Conservation (phyloP, 768 basidiomycete genomes). For the Serpula lacrymans region DNA sequence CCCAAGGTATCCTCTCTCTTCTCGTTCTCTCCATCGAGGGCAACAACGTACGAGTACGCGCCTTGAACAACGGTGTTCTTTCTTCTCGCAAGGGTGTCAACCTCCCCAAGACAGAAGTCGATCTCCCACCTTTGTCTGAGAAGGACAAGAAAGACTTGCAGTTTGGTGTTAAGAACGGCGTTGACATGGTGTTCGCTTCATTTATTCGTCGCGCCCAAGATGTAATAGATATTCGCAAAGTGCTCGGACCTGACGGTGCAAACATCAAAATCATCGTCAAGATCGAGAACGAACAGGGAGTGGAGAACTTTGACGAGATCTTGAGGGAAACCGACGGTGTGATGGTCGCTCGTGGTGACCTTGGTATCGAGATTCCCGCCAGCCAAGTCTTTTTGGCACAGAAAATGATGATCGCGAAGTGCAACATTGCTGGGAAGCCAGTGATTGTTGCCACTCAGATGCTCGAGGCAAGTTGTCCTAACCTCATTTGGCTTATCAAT, state of each 20-base stretch:
- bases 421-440: slow-evolving; percentile 96
- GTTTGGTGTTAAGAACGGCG: slow-evolving; percentile 96
- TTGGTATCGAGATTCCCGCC: slow-evolving; percentile 99
- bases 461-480: slow-evolving; percentile 69
- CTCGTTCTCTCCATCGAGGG: slow-evolving; percentile 90
- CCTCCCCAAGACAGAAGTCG: slow-evolving; percentile 95
- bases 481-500: slow-evolving; percentile 2
- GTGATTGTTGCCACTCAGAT: slow-evolving; percentile 99
- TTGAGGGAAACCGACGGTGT: slow-evolving; percentile 94
- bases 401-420: slow-evolving; percentile 99
- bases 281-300: slow-evolving; percentile 99
- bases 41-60: slow-evolving; percentile 74
- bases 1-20: slow-evolving; percentile 76
- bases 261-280: slow-evolving; percentile 99
- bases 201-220: slow-evolving; percentile 97
- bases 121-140: slow-evolving; percentile 94
- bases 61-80: slow-evolving; percentile 87
- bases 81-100: slow-evolving; percentile 99
- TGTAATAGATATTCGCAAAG: slow-evolving; percentile 88
- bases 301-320: slow-evolving; percentile 99
- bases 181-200: slow-evolving; percentile 99
- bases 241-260: slow-evolving; percentile 92
- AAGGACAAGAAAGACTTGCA: slow-evolving; percentile 96
- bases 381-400: slow-evolving; percentile 98
- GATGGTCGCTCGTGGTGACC: slow-evolving; percentile 99